phyloP scores from a whole-genome alignment of 331 rosid genomes.

The Prunus yedoensis region DNA sequence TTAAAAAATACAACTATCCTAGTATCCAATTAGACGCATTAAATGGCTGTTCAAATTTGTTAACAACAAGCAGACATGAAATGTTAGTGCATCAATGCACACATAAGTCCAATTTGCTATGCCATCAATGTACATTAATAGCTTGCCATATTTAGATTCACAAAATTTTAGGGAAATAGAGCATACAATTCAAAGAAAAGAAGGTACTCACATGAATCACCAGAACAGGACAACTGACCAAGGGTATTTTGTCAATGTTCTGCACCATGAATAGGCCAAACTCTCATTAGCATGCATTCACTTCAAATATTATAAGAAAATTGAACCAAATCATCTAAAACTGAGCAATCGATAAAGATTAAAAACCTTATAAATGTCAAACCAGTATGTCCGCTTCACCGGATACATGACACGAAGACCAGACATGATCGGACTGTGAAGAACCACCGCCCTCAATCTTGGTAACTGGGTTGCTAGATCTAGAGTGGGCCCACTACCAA shows the following conservation, averaged over 20 bases:
- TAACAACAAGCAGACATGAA: background rate
- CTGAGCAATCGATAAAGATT: conserved; percentile 7
- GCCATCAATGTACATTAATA: background rate
- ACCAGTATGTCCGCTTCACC: conserved; percentile 90
- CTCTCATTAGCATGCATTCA: conserved; percentile 14
- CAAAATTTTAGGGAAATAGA: background rate
- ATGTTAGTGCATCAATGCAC: background rate
- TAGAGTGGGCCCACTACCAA: conserved; percentile 96
- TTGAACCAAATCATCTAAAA: conserved; percentile 9
- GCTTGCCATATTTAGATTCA: background rate
- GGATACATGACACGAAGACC: conserved; percentile 99
- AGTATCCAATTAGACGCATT: background rate
- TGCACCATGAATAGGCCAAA: conserved; percentile 42
- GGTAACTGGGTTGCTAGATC: conserved; percentile 79
- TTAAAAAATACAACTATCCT: background rate
- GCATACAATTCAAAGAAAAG: conserved; percentile 1
- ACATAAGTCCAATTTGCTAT: background rate
- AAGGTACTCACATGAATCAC: conserved; percentile 87
- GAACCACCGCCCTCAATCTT: conserved; percentile 85
- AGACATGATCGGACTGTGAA: conserved; percentile 92
- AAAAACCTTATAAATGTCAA: conserved; percentile 90
- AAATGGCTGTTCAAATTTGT: background rate
- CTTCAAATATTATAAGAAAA: background rate
- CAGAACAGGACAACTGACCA: conserved; percentile 80
- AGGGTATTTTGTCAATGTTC: conserved; percentile 89